These are phyloP conservation scores for Ganoderma sinense DNA, from an alignment of 1,284 basidiomycete species.

Conservation along the genomic window DNA sequence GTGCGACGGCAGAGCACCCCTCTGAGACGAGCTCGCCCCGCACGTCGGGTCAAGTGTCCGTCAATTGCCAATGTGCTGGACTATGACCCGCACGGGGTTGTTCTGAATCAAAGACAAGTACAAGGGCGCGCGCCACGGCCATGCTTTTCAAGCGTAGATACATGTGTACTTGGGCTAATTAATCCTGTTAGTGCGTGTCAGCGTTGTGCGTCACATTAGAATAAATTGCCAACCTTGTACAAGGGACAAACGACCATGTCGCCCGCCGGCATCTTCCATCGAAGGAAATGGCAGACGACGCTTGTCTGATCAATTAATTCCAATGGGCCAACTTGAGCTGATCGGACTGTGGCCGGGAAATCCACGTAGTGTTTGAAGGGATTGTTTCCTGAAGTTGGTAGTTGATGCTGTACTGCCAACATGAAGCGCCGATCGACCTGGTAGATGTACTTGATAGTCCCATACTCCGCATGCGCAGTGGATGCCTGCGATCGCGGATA, in stretches of 20 bases:
- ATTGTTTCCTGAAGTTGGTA: background rate
- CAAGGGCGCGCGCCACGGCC: too few relatives aligned
- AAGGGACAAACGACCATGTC: background rate
- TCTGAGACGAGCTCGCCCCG: too few relatives aligned
- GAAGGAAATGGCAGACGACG: background rate
- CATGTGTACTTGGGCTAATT: background rate
- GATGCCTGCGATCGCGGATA: background rate
- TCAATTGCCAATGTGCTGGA: too few relatives aligned
- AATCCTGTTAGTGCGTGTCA: background rate
- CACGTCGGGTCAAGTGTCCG: too few relatives aligned
- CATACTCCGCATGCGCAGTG: conserved; percentile 6
- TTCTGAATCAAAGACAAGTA: too few relatives aligned
- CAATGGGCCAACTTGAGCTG: background rate
- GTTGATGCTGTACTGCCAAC: conserved; percentile 10
- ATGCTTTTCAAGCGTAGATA: too few relatives aligned
- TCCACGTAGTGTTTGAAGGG: conserved; percentile 6
- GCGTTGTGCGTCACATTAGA: background rate
- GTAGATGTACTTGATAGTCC: conserved; percentile 16
- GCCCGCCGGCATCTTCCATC: conserved; percentile 1
- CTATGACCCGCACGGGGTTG: too few relatives aligned
- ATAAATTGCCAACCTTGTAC: background rate
- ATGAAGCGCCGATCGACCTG: background rate
- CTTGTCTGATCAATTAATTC: background rate
- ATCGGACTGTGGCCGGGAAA: background rate
- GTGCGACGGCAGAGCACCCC: too few relatives aligned